Evolutionary conservation across 495 filamentous ascomycete genomes (phyloP).

Genomic region (Thermothielavioides terrestris): DNA sequence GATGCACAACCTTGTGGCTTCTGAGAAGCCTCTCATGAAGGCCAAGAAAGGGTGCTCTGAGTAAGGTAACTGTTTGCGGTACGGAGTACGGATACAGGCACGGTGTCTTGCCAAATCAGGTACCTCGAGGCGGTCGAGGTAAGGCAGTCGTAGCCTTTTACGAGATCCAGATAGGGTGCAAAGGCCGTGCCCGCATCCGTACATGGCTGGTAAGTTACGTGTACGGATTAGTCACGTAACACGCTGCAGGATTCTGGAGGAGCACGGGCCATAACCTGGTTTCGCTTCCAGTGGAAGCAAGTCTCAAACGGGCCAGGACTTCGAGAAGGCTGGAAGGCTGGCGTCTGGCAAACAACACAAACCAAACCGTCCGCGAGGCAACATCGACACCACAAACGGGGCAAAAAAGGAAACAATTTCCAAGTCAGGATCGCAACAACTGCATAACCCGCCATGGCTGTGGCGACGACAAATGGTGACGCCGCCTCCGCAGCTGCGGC

Average conservation of each 20-base stretch:
- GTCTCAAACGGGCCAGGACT: background rate
- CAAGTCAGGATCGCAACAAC: slow-evolving; percentile 3
- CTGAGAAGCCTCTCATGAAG: no score
- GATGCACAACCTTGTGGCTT: no score
- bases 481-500: slow-evolving; percentile 34
- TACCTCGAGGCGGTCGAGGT: no score
- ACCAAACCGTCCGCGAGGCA: background rate
- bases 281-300: no score
- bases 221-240: background rate
- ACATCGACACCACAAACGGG: background rate
- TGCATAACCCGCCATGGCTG: slow-evolving; percentile 29
- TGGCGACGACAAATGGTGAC: slow-evolving; percentile 53
- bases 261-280: background rate
- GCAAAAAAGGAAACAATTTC: background rate
- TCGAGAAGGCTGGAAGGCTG: slow-evolving; percentile 3
- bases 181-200: no score
- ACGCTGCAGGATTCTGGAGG: background rate
- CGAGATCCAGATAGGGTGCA: no score
- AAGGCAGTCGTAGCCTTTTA: no score
- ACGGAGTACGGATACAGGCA: no score
- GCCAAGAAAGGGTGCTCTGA: no score
- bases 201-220: background rate
- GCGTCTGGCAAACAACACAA: no score
- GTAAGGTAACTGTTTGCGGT: no score
- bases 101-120: background rate